Base-by-base conservation (phyloP, 371 early-diverging fungal species). In the Mucor lusitanicus region DNA sequence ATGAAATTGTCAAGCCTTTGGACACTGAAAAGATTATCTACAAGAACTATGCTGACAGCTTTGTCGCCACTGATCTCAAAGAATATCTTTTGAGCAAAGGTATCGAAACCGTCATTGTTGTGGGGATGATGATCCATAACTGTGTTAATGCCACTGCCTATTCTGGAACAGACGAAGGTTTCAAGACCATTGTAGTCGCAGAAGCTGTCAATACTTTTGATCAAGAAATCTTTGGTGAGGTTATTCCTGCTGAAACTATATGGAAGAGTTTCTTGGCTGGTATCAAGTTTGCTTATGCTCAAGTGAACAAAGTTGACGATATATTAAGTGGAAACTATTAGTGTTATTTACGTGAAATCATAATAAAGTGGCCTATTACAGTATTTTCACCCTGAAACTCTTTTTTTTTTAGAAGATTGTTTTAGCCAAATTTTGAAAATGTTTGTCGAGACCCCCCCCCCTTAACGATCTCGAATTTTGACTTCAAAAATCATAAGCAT, bases 121-220 rank as follows among this genome's bases (percentile, higher is more conserved):
- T 64, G 23, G 57, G 64, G 32, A 64, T 56, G 64, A 44, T 64
- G 57, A 56, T 64, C 6, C 64, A 64, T 7, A 65, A 59, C 53
- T 65, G 65, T 59, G 59, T 65, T 11, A 65, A 65, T 65, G 65
- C 65, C 25, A 59, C 59, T 33, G 59, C 46, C n/a, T 65, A 59
- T 35, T 59, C 59, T 53, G 58, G 50, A 28, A 57, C 46, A 13
- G 65, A 59, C 23, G 50, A 59, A 33, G 65, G 59, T 39, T 65
- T 59, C 39, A 57, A 57, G 28, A 48, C 59, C 7, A 59, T 53
- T 59, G 59, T 65, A 21, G 65, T 65, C 12, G 65, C 42, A 17
- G 59, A 59, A 30, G 59, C 59, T 35, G 65, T 65, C 33, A 53
- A 59, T 25, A 65, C 53, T 21, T 15, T 59, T 25, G 65, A 65